These are phyloP conservation scores for Hymenoscyphus fraxineus DNA, from an alignment of 2,329 filamentous ascomycete species.

Conservation along the genomic window DNA sequence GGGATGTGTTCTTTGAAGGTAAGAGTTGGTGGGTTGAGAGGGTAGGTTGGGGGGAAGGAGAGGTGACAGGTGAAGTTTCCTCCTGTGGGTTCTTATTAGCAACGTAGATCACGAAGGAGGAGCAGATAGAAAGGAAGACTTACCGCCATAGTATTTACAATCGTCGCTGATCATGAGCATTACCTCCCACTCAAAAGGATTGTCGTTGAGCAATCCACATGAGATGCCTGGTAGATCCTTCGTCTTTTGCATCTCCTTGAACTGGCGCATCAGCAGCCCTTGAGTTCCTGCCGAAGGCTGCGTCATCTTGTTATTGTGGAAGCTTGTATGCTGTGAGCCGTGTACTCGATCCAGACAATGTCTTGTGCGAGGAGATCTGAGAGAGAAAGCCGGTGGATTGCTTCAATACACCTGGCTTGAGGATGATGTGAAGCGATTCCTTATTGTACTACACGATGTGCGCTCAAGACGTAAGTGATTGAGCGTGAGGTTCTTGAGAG, in stretches of 20 bases:
- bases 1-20: slow-evolving; percentile 78
- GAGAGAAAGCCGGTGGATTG: neutral
- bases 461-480: neutral
- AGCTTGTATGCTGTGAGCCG: neutral
- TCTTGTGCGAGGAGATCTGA: neutral
- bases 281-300: slow-evolving; percentile 45
- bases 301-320: slow-evolving; percentile 12
- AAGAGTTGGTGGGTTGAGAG: slow-evolving; percentile 81
- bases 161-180: slow-evolving; percentile 94
- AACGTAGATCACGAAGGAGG: neutral
- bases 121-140: slow-evolving; percentile 26
- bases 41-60: slow-evolving; percentile 80
- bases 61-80: slow-evolving; percentile 88
- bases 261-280: slow-evolving; percentile 74
- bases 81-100: slow-evolving; percentile 48
- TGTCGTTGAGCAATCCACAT: slow-evolving; percentile 80
- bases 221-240: slow-evolving; percentile 94
- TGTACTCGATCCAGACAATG: neutral
- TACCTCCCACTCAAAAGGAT: slow-evolving; percentile 97
- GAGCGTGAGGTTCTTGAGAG: neutral
- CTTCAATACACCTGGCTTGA: neutral
- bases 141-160: slow-evolving; percentile 75
- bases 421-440: neutral
- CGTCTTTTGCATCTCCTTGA: slow-evolving; percentile 89
- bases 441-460: neutral